A percentile compares a stretch with the other conserved stretches of the same genome.
These are phyloP conservation scores for Lizonia empirigonia DNA, from an alignment of 2,329 filamentous ascomycete genomes.

Conservation along the genomic window DNA sequence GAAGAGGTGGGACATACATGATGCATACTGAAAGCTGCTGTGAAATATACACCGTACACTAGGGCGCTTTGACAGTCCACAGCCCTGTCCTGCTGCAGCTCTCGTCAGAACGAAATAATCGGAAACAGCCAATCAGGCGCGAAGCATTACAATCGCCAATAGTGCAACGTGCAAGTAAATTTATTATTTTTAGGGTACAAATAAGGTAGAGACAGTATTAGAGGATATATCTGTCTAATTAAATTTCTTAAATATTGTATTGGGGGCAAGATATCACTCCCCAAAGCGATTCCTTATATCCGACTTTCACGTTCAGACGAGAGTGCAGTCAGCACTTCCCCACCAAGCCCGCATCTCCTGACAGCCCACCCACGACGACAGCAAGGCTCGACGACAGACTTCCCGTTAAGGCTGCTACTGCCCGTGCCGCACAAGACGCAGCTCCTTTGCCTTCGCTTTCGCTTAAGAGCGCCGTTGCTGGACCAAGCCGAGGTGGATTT, in stretches of 20 bases:
- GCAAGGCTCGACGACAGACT: background rate
- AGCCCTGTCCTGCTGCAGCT: background rate
- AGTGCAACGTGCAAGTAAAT: too few species aligned
- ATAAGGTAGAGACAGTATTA: too few species aligned
- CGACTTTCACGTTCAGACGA: too few species aligned
- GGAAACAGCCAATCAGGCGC: too few species aligned
- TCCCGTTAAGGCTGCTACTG: background rate
- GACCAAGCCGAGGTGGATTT: background rate
- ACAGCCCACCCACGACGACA: background rate
- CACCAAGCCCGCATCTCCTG: background rate
- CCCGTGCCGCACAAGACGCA: background rate
- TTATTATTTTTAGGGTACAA: too few species aligned
- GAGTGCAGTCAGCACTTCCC: background rate
- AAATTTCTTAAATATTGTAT: too few species aligned
- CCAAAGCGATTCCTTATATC: too few species aligned
- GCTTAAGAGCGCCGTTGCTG: constrained; percentile 2
- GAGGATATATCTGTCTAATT: too few species aligned
- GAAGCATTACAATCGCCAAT: too few species aligned
- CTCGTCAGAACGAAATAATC: too few species aligned
- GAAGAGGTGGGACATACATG: background rate
- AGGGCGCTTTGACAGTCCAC: constrained; percentile 1
- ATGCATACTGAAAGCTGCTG: background rate
- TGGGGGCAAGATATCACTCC: too few species aligned
- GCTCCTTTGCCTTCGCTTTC: constrained; percentile 1
- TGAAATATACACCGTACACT: constrained; percentile 1